Base-by-base conservation (phyloP, 306 rosid genomes). In the Chamaecrista fasciculata region DNA sequence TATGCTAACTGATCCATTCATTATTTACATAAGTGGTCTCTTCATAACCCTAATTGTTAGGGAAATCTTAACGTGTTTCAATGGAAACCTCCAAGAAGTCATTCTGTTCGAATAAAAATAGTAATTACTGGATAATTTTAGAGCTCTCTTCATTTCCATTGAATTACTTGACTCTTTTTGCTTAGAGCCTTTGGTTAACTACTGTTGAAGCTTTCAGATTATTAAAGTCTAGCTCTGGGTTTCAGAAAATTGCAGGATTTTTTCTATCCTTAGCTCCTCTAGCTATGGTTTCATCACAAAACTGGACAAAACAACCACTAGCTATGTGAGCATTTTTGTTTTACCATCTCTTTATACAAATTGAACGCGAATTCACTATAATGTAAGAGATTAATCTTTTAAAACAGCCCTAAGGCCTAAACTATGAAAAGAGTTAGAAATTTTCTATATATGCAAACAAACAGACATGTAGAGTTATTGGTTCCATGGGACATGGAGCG, bases 1-100 rank as follows among this genome's bases (percentile, higher is more conserved):
- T 69, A 80, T 47, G 55, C 75, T 55, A 75, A 50, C 29, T 77
- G 82, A 83, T 50, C 1, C 40, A 6, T 47, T 43, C 40, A 6
- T 47, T 43, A 9, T 18, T 55, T 65, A 43, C 9, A 6, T 57
- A 6, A 31, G 64, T 59, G 39, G 0, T 10, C 46, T 11, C 46
- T 16, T 10, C 26, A 18, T 12, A 7, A 40, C 52, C 20, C 21
- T 31, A 59, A 11, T 62, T 21, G 18, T 33, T 33, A 33, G 36
- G 36, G 6, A 33, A 33, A 33, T 33, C 36, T 33, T 33, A 33
- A 5, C 36, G 7, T 33, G 36, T 33, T 33, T 33, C 6, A 8
- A 33, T 33, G 36, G 36, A 8, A 8, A 8, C 36, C 36, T 33
- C 6, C 33, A 31, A 29, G 47, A 66, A 29, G 31, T 18, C 25